Percentiles rank a stretch among this genome's conserved stretches.
Evolutionary conservation across 768 basidiomycete genomes (phyloP).

Genomic region (Cystobasidium tubakii): DNA sequence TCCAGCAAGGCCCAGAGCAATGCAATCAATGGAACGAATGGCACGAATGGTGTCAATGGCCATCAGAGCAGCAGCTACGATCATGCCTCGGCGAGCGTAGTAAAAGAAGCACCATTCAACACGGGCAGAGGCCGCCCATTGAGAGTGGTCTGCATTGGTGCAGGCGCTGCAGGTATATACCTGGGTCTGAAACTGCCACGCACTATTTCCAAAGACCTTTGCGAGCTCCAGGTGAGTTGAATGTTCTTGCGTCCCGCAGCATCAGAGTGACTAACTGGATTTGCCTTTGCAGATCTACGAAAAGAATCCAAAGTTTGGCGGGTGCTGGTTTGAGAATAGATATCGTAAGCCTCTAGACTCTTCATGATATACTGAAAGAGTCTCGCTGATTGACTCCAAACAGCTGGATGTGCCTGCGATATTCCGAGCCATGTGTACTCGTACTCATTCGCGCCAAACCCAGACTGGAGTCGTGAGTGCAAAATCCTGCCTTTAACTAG

Average conservation of each 20-base stretch:
- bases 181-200: neutral
- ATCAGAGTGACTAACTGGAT: neutral
- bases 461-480: slow-evolving; percentile 2
- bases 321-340: slow-evolving; percentile 9
- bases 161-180: slow-evolving; percentile 6
- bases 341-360: neutral
- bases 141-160: slow-evolving; percentile 5
- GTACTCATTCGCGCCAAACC: slow-evolving; percentile 7
- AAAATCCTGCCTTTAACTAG: neutral
- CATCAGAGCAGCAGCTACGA: neutral
- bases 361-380: neutral
- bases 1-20: neutral
- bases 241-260: neutral
- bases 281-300: neutral
- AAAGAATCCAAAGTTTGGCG: slow-evolving; percentile 12
- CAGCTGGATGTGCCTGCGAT: slow-evolving; percentile 6
- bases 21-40: neutral
- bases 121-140: neutral
- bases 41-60: neutral
- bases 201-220: neutral
- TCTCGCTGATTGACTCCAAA: neutral
- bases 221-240: slow-evolving; percentile 10
- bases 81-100: neutral
- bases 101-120: slow-evolving; percentile 6
- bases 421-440: slow-evolving; percentile 11